phyloP scores from a whole-genome alignment of 331 rosid species.

The Spiraea crenata region DNA sequence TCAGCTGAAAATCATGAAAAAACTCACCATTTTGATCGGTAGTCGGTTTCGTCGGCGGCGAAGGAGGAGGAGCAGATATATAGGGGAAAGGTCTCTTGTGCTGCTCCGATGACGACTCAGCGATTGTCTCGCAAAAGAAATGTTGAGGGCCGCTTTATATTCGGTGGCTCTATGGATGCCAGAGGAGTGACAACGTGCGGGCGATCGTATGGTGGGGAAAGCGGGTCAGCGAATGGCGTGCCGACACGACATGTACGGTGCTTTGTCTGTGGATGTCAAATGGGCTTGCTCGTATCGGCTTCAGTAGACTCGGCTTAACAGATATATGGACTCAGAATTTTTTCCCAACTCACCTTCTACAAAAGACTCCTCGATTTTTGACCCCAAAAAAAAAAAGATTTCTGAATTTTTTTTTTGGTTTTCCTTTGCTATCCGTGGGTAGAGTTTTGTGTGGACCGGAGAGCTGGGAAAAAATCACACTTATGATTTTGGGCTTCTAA shows the following conservation, averaged over 20 bases:
- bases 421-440: too few species aligned
- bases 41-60: not conserved
- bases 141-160: conserved; percentile 14
- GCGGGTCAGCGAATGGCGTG: conserved; percentile 5
- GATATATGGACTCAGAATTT: not conserved
- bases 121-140: not conserved
- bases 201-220: conserved; percentile 9
- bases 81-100: conserved; percentile 6
- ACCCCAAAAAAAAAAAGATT: too few species aligned
- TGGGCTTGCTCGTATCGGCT: not conserved
- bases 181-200: conserved; percentile 13
- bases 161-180: conserved; percentile 10
- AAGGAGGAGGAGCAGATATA: conserved; percentile 22
- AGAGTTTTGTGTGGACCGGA: too few species aligned
- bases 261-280: not conserved
- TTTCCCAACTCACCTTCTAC: not conserved
- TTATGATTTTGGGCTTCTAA: too few species aligned
- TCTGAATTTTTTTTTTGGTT: too few species aligned
- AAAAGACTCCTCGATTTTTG: not conserved
- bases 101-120: conserved; percentile 20
- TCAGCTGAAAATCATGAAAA: not conserved
- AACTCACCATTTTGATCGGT: conserved; percentile 41
- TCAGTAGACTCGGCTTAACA: not conserved
- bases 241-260: conserved; percentile 16
- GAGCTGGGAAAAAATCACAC: too few species aligned